Conservation (phyloP, 805 yeast genomes). For the Sungouiozyma intestinalis region DNA sequence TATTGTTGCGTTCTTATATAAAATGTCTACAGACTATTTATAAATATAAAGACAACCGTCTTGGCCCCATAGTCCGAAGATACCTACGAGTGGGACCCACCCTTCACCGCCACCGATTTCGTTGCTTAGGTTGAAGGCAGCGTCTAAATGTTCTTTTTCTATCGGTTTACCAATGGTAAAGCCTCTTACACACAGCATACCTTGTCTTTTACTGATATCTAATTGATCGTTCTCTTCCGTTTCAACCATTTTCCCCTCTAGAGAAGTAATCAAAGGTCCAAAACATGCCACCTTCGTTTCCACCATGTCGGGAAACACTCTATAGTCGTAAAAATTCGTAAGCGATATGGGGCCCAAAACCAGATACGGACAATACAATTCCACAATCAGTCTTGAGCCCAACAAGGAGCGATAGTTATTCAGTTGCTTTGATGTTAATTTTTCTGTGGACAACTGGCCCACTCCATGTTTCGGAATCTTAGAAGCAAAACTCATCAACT, state of each 20-base stretch:
- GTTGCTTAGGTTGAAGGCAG: constrained; percentile 26
- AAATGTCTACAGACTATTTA: too few species aligned
- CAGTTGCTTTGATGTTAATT: constrained; percentile 19
- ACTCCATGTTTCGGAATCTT: constrained; percentile 8
- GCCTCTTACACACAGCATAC: constrained; percentile 50
- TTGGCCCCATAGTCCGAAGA: constrained; percentile 50
- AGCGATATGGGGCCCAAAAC: constrained; percentile 49
- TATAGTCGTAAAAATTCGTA: constrained; percentile 53
- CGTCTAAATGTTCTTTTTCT: constrained; percentile 21
- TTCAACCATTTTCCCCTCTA: constrained; percentile 47
- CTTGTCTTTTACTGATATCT: constrained; percentile 33
- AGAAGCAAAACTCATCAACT: constrained; percentile 11
- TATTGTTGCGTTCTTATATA: neutral
- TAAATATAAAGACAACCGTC: constrained; percentile 63
- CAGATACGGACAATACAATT: constrained; percentile 30
- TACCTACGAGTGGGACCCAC: constrained; percentile 41
- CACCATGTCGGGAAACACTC: constrained; percentile 33
- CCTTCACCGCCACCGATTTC: constrained; percentile 37
- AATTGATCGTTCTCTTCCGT: constrained; percentile 23
- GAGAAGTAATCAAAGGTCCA: constrained; percentile 50
- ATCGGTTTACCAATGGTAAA: constrained; percentile 51
- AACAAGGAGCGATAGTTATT: constrained; percentile 37
- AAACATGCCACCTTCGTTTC: constrained; percentile 29
- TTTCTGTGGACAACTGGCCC: constrained; percentile 10
- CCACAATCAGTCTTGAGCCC: constrained; percentile 43